Evolutionary conservation across 345 rosid species (phyloP).

Genomic region (Lumnitzera racemosa): DNA sequence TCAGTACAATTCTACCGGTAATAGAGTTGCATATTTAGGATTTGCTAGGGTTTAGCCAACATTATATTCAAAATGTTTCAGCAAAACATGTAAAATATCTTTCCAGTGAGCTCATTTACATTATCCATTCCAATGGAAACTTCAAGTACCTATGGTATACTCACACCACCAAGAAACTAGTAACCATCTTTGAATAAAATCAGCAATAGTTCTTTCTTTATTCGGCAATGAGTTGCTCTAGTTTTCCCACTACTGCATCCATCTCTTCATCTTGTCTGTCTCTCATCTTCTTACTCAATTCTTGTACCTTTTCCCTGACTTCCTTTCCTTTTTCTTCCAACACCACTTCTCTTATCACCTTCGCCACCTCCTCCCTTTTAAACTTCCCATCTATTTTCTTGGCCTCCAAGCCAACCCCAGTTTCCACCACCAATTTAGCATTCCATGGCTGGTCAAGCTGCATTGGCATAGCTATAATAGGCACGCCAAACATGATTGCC

Average conservation of each 20-base stretch:
- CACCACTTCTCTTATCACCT: slow-evolving; percentile 14
- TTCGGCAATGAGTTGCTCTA: slow-evolving; percentile 9
- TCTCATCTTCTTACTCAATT: slow-evolving; percentile 18
- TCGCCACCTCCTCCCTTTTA: slow-evolving; percentile 12
- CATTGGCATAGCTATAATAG: slow-evolving; percentile 29
- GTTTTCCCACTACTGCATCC: slow-evolving; percentile 14
- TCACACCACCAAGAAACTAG: neutral
- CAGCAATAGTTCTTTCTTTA: neutral
- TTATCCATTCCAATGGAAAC: too few relatives aligned
- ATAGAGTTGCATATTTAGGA: too few relatives aligned
- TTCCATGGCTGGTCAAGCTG: slow-evolving; percentile 24
- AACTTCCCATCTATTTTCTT: slow-evolving; percentile 12
- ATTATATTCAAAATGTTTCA: too few relatives aligned
- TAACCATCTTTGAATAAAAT: too few relatives aligned
- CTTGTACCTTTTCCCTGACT: slow-evolving; percentile 15
- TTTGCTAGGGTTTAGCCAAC: too few relatives aligned
- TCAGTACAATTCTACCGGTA: too few relatives aligned
- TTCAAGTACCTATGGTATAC: too few relatives aligned
- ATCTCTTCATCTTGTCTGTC: slow-evolving; percentile 19
- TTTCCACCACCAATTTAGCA: slow-evolving; percentile 20
- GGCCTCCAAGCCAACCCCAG: slow-evolving; percentile 26
- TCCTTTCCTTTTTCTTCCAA: slow-evolving; percentile 8
- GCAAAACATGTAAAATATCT: too few relatives aligned
- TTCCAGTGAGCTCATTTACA: too few relatives aligned
- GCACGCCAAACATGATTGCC: slow-evolving; percentile 24